Conservation (phyloP, 371 early-diverging fungal genomes). For the Mucor plumbeus region DNA sequence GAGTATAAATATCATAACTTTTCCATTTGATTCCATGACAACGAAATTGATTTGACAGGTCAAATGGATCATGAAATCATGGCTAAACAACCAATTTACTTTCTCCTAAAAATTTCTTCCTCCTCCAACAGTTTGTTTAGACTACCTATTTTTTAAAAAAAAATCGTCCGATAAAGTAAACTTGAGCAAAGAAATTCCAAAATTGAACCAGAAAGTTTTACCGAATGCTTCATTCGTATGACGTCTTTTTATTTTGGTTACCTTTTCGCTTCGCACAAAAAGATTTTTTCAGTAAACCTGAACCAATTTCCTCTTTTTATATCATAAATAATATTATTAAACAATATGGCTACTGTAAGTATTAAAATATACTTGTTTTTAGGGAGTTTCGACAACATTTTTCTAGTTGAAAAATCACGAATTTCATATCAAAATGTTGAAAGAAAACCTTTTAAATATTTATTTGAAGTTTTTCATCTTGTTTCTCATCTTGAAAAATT, state of each 20-base stretch:
- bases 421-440: not conserved
- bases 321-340: constrained; percentile 1
- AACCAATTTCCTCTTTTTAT: not conserved
- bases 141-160: too few species aligned
- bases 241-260: constrained; percentile 11
- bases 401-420: not conserved
- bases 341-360: constrained; percentile 27
- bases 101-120: not conserved
- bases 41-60: constrained; percentile 3
- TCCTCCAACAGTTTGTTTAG: too few species aligned
- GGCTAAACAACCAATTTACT: not conserved
- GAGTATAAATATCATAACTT: not conserved
- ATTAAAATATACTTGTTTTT: not conserved
- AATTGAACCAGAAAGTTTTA: not conserved
- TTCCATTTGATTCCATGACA: not conserved
- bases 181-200: not conserved
- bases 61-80: constrained; percentile 5
- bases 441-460: not conserved
- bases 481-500: constrained; percentile 2
- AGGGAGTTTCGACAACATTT: not conserved
- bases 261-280: constrained; percentile 5
- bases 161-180: not conserved
- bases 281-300: not conserved
- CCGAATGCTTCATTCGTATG: constrained; percentile 9
- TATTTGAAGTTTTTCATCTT: not conserved